Evolutionary conservation across 495 filamentous ascomycete genomes (phyloP).

Genomic region (Rostrohypoxylon terebratum): DNA sequence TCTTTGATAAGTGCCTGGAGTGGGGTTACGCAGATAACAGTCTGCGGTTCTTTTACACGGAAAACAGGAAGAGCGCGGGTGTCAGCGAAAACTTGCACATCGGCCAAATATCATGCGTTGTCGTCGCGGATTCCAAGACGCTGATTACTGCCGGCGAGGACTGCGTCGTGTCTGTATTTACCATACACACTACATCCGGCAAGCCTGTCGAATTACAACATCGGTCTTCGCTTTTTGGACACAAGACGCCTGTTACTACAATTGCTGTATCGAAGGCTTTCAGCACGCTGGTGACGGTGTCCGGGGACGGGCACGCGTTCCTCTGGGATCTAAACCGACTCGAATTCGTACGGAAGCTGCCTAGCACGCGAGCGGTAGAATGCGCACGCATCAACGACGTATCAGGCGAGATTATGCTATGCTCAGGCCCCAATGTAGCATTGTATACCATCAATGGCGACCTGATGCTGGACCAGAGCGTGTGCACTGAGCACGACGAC

Average conservation of each 20-base stretch:
- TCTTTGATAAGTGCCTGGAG: constrained; percentile 90
- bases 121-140: constrained; percentile 89
- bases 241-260: constrained; percentile 80
- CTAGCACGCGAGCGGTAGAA: constrained; percentile 63
- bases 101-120: constrained; percentile 81
- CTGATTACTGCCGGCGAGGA: constrained; percentile 91
- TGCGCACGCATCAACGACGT: constrained; percentile 90
- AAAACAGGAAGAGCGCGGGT: constrained; percentile 75
- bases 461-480: constrained; percentile 79
- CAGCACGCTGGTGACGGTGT: constrained; percentile 84
- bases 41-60: constrained; percentile 86
- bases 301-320: constrained; percentile 81
- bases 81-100: constrained; percentile 94
- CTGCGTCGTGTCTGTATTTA: constrained; percentile 89
- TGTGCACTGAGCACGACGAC: constrained; percentile 79
- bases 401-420: constrained; percentile 87
- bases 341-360: constrained; percentile 83
- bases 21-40: constrained; percentile 97
- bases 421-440: constrained; percentile 74
- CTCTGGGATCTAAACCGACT: constrained; percentile 95
- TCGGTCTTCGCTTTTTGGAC: constrained; percentile 87
- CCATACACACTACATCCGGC: constrained; percentile 63
- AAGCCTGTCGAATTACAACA: constrained; percentile 83
- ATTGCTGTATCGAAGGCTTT: constrained; percentile 90
- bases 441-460: constrained; percentile 93